Conservation (phyloP, 176 grass and related monocot genomes). For the Miscanthus lutarioriparius region DNA sequence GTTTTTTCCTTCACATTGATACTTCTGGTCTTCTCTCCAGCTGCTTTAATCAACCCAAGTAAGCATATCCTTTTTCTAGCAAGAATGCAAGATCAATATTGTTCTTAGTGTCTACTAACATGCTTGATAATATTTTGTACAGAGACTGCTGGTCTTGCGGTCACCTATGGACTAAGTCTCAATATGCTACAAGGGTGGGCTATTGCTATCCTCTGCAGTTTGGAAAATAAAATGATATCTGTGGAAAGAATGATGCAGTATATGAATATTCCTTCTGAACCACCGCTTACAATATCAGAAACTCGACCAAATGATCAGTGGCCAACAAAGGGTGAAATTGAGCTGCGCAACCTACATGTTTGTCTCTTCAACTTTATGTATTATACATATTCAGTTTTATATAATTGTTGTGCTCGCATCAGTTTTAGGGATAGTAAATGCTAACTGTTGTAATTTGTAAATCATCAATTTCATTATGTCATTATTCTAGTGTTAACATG, state of each 20-base stretch:
- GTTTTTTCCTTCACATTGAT: slow-evolving; percentile 58
- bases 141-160: slow-evolving; percentile 56
- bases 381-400: background rate
- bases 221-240: slow-evolving; percentile 48
- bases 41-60: slow-evolving; percentile 59
- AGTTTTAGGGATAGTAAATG: background rate
- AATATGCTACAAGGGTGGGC: slow-evolving; percentile 31
- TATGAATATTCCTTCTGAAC: slow-evolving; percentile 36
- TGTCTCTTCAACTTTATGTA: background rate
- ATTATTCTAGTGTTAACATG: background rate
- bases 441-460: background rate
- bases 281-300: slow-evolving; percentile 31
- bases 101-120: background rate
- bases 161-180: slow-evolving; percentile 49
- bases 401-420: background rate
- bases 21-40: slow-evolving; percentile 40
- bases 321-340: slow-evolving; percentile 21
- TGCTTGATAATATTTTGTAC: slow-evolving; percentile 4
- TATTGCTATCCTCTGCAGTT: slow-evolving; percentile 20
- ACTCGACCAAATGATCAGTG: slow-evolving; percentile 6
- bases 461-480: background rate
- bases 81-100: background rate
- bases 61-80: background rate
- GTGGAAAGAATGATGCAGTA: slow-evolving; percentile 65
- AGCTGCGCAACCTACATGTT: background rate